Conservation (phyloP, 176 grass and related monocot species). For the Triticum dicoccoides region DNA sequence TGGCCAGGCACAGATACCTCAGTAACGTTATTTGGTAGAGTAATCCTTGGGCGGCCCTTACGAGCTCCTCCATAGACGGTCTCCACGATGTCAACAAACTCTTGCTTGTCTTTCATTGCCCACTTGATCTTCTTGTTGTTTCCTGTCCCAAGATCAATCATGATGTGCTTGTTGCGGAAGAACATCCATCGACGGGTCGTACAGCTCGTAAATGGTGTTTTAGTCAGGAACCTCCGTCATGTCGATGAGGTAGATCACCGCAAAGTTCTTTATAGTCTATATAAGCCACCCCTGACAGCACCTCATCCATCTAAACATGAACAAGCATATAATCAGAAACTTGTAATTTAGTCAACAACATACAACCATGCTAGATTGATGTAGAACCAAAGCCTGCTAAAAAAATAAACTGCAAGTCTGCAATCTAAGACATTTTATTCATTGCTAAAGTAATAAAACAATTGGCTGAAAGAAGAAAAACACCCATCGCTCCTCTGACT, state of each 20-base stretch:
- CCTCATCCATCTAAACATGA: slow-evolving; percentile 78
- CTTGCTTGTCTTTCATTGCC: slow-evolving; percentile 56
- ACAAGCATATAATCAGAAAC: neutral
- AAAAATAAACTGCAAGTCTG: neutral
- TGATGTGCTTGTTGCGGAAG: slow-evolving; percentile 89
- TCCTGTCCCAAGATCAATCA: slow-evolving; percentile 70
- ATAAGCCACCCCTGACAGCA: slow-evolving; percentile 55
- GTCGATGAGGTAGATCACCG: slow-evolving; percentile 70
- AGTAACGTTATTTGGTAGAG: too few species aligned
- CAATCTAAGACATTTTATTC: neutral
- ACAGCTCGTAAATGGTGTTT: slow-evolving; percentile 91
- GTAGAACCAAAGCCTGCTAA: neutral
- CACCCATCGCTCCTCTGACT: neutral
- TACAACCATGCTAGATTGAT: neutral
- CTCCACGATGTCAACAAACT: neutral
- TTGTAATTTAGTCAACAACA: neutral
- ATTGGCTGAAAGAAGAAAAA: neutral
- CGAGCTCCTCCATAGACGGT: slow-evolving; percentile 78
- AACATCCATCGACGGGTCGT: slow-evolving; percentile 89
- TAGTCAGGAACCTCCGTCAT: slow-evolving; percentile 84
- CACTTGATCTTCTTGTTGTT: slow-evolving; percentile 96
- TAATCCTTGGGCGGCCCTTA: slow-evolving; percentile 19
- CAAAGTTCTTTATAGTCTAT: slow-evolving; percentile 84
- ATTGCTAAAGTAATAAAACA: neutral
- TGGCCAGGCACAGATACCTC: too few species aligned